A percentile compares a stretch with the other conserved stretches of the same genome.
Conservation (phyloP, 75 land plant species). For the Gnetum montanum region DNA sequence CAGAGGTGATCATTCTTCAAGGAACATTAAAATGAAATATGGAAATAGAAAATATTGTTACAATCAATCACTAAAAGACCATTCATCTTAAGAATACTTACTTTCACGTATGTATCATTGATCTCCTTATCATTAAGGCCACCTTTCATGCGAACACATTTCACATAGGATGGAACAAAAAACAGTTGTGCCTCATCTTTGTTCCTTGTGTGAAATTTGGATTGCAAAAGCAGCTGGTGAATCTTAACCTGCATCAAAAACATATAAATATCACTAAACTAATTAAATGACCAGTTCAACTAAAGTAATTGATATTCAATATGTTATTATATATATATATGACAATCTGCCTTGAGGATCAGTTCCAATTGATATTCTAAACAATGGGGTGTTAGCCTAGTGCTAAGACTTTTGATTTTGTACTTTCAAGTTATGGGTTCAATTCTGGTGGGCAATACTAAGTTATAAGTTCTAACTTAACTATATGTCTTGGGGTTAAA, state of each 20-base stretch:
- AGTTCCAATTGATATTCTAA: too few species aligned
- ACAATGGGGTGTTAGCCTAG: too few species aligned
- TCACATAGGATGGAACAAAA: conserved; percentile 90
- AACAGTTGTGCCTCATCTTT: conserved; percentile 86
- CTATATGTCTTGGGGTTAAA: too few species aligned
- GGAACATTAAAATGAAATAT: too few species aligned
- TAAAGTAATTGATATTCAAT: not conserved
- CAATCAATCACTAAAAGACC: too few species aligned
- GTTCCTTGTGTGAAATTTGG: conserved; percentile 44
- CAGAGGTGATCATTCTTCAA: too few species aligned
- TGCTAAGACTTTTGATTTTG: not conserved
- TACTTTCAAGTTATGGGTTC: too few species aligned
- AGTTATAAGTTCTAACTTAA: too few species aligned
- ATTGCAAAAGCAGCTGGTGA: conserved; percentile 57
- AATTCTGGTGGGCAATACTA: too few species aligned
- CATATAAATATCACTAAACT: not conserved
- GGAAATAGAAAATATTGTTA: too few species aligned
- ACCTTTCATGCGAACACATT: conserved; percentile 90
- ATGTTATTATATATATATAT: not conserved
- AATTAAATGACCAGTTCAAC: not conserved
- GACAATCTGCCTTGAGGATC: too few species aligned
- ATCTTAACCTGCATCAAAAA: conserved; percentile 62
- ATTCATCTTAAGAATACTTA: conserved; percentile 15
- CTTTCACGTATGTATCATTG: conserved; percentile 71
- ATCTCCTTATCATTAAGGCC: conserved; percentile 87